Conservation (phyloP, 257 asterid genomes). For the Solanum paucissectum region DNA sequence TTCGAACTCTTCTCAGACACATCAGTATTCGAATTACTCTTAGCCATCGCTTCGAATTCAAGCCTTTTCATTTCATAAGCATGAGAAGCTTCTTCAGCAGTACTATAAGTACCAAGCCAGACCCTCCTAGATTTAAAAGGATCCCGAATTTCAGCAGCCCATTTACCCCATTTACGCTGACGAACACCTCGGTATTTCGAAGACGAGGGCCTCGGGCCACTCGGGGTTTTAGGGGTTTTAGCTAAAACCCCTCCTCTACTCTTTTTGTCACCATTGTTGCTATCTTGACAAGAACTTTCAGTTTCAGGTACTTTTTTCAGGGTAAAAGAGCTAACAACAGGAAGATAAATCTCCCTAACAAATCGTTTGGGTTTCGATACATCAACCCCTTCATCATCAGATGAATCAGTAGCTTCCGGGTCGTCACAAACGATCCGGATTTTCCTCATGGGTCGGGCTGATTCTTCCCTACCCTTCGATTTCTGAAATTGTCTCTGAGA, state of each 20-base stretch:
- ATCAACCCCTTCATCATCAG: slow-evolving; percentile 48
- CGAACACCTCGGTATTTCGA: slow-evolving; percentile 15
- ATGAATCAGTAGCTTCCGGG: slow-evolving; percentile 89
- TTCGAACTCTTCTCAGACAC: slow-evolving; percentile 15
- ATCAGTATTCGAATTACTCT: background rate
- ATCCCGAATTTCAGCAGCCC: slow-evolving; percentile 28
- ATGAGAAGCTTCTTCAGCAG: slow-evolving; percentile 17
- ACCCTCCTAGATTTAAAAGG: background rate
- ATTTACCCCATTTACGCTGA: slow-evolving; percentile 14
- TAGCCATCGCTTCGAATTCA: slow-evolving; percentile 3
- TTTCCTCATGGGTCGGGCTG: slow-evolving; percentile 22
- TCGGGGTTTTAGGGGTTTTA: background rate
- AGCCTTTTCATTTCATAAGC: slow-evolving; percentile 15
- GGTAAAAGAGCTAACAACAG: background rate
- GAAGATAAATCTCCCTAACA: slow-evolving; percentile 40
- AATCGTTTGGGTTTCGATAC: slow-evolving; percentile 32
- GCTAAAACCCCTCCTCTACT: slow-evolving; percentile 13
- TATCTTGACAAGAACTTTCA: slow-evolving; percentile 34
- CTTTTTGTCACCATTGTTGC: slow-evolving; percentile 25
- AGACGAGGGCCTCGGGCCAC: background rate
- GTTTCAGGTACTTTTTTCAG: slow-evolving; percentile 5
- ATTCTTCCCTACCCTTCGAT: slow-evolving; percentile 6
- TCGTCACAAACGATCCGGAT: slow-evolving; percentile 53
- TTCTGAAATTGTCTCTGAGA: slow-evolving; percentile 18
- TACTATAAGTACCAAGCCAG: slow-evolving; percentile 21